Evolutionary conservation across 1,139 yeast species (phyloP), one percentile per base, ranked within the genome.

Genomic region (Yamadazyma diddensiae): DNA sequence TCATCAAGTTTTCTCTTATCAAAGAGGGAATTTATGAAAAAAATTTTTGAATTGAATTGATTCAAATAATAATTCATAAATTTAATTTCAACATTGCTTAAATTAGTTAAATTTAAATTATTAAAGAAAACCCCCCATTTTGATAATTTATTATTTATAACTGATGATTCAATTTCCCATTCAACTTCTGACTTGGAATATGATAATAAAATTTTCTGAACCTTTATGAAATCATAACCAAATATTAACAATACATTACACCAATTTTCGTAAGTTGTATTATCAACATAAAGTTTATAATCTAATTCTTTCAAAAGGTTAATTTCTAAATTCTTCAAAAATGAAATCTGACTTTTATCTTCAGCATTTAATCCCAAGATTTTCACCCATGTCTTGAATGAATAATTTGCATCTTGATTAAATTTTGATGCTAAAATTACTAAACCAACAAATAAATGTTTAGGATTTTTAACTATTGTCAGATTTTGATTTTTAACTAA

Each of bases 381-480:
- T 49, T 77, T 78, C 33, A 82, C 65, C 95, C 95, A 85, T n/a
- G 84, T 75, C 43, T 68, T 69, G 43, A 82, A 70, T 15, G 83
- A 68, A 55, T 76, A 83, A 50, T 81, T 82, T 36, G 79, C 74
- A 56, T 85, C 95, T 52, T 80, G 87, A 41, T 74, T 67, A 53
- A 79, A 83, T 52, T 85, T 85, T 34, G 82, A 74, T 2, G 92
- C 80, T 30, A 84, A 61, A 36, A 84, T 81, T 33, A 84, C 55
- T 46, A 83, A 69, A 3, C 82, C 76, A 40, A 85, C 65, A 44
- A 85, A 79, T 28, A 79, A 67, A 42, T 83, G 75, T 46, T 83
- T 76, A 6, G 87, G 82, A 49, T 85, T 80, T 14, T 43, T 40
- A 19, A 63, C 50, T 15, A 53, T 39, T 26, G 35, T 29, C 14